Base-by-base conservation (phyloP, 179 eudicot species). In the Sideroxylon spinosum region DNA sequence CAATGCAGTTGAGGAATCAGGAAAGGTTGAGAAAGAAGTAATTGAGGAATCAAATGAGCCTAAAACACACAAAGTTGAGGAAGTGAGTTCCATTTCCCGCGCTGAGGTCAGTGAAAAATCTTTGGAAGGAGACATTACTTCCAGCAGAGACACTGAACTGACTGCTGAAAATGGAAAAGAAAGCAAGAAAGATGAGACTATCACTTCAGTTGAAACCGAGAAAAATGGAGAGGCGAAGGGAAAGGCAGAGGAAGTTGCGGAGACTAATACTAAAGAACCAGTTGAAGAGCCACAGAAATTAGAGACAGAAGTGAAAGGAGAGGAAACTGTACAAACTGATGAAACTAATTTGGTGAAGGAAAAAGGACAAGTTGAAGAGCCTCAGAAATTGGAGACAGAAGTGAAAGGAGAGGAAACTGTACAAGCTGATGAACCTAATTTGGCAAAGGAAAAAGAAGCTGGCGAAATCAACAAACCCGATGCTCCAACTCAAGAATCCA, bases 101-200 rank as follows among this genome's bases (percentile, higher is more conserved):
- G 9, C 70, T 70, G 83, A 81, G 78, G 82, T 70, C 28, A 71
- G 75, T 57, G 89, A 82, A 68, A 81, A 81, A 72, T 29, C 65
- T 62, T 57, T 62, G 37, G 85, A 82, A 75, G 79, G 9, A 13
- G 81, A 71, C 48, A 78, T 60, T 65, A 82, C 82, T 66, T 84
- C 88, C 73, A 83, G 87, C 73, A 84, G 87, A 82, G 93, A 87
- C 69, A 74, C 84, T 56, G 89, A 91, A 61, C 79, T 83, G 55
- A 68, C 32, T 66, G 78, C 87, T 22, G 88, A 85, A 63, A 85
- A 81, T 68, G 85, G 78, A 53, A 75, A 78, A 74, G 84, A 76
- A 60, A 72, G 69, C 11, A 73, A 26, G 57, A 82, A 79, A 61
- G 80, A 73, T 6, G 81, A 68, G 62, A 29, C 76, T 22, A 20